These are phyloP conservation scores for Hirschfeldia incana DNA, from an alignment of 345 rosid genomes.

Conservation along the genomic window DNA sequence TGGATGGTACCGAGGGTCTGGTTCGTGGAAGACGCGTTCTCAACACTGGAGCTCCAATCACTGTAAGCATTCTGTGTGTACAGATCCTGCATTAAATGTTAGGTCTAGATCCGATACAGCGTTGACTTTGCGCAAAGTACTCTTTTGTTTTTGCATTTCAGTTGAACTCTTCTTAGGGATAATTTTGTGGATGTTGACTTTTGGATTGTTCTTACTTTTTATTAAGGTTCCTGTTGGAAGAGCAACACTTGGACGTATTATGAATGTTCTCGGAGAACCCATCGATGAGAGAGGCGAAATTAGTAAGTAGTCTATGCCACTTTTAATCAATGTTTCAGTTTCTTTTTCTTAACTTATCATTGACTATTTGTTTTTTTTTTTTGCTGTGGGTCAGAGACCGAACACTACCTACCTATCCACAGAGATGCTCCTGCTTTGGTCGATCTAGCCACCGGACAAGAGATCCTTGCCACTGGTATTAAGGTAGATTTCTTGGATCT, in stretches of 20 bases:
- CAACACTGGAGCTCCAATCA: constrained; percentile 96
- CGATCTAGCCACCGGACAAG: constrained; percentile 91
- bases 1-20: constrained; percentile 92
- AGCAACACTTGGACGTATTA: constrained; percentile 95
- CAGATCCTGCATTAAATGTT: not conserved
- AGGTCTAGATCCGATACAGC: constrained; percentile 2
- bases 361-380: constrained; percentile 6
- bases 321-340: not conserved
- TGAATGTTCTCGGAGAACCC: constrained; percentile 96
- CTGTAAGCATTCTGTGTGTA: constrained; percentile 44
- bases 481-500: constrained; percentile 41
- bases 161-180: not conserved
- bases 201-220: not conserved
- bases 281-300: constrained; percentile 86
- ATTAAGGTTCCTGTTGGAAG: constrained; percentile 91
- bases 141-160: not conserved
- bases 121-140: constrained; percentile 10
- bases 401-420: constrained; percentile 86
- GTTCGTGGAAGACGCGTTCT: constrained; percentile 83
- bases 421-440: constrained; percentile 96
- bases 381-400: constrained; percentile 59
- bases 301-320: constrained; percentile 51
- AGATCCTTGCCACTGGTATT: constrained; percentile 96
- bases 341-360: not conserved
- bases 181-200: not conserved